Evolutionary conservation across 805 yeast genomes (phyloP).

Genomic region (Ogataea parapolymorpha): DNA sequence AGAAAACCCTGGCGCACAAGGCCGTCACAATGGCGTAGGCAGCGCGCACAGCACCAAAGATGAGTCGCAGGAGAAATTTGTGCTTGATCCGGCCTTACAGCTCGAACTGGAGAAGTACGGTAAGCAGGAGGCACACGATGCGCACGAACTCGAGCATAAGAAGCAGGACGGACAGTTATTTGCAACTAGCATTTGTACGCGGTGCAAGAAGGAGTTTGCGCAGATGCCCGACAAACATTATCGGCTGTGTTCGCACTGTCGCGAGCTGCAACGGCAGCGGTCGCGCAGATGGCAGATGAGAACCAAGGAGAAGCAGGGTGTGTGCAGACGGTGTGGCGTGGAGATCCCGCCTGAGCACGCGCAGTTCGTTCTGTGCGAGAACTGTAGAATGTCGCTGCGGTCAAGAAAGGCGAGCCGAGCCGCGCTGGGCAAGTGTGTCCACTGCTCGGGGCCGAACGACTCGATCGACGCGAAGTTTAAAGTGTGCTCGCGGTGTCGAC

Average conservation of each 20-base stretch:
- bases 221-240: constrained; percentile 43
- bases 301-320: constrained; percentile 58
- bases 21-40: constrained; percentile 1
- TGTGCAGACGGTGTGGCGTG: constrained; percentile 62
- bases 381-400: constrained; percentile 54
- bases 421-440: constrained; percentile 64
- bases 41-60: constrained; percentile 1
- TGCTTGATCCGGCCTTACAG: constrained; percentile 26
- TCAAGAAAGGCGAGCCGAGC: constrained; percentile 56
- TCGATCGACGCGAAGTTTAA: constrained; percentile 46
- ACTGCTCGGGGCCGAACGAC: constrained; percentile 59
- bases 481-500: constrained; percentile 65
- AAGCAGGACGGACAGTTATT: background rate
- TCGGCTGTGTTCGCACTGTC: constrained; percentile 62
- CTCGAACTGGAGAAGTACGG: constrained; percentile 21
- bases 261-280: constrained; percentile 60
- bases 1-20: constrained; percentile 4
- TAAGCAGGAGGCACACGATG: background rate
- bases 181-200: constrained; percentile 37
- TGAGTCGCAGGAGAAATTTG: constrained; percentile 18
- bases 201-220: constrained; percentile 61
- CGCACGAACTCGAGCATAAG: background rate
- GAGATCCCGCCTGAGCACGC: constrained; percentile 48
- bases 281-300: constrained; percentile 62
- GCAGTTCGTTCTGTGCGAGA: constrained; percentile 57